Evolutionary conservation across 1,284 basidiomycete species (phyloP), one percentile per base, ranked within the genome.

Genomic region (Malassezia psittaci): DNA sequence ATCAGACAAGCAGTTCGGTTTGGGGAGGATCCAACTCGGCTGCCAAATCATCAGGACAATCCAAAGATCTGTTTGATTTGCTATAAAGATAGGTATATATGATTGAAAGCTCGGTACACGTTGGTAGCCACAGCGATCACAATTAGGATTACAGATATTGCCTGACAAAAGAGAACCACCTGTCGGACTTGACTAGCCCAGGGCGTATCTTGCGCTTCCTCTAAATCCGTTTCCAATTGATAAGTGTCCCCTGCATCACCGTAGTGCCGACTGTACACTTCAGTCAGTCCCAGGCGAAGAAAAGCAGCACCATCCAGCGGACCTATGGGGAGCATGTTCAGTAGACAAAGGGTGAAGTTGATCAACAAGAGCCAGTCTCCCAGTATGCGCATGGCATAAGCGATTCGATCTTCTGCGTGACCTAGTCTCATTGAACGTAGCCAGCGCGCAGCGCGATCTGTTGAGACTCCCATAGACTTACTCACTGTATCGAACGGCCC

Each of bases 1-100:
- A 73, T 45, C 66, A 75, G 60, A 63, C 64, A 21, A 57, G 50
- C 35, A 39, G 16, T 38, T 47, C 50, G 4, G 51, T 57, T 16
- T 57, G 55, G 55, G 50, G 43, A 10, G 13, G 38, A 5, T 19
- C 35, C 11, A 35, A 32, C 16, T 19, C 16, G 21, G 11, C 13
- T 7, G n/a, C 29, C 5, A n/a, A 35, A 21, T 9, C 32, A 12
- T 16, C 15, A 5, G 46, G 33, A 12, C 39, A 19, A 9, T 51
- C 48, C 19, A 48, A 57, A 11, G 55, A 57, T 38, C n/a, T 52
- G 39, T 57, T 57, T 44, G 55, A 57, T 39, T 32, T 57, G 50
- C 39, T 52, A 33, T 57, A 57, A 45, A 32, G 35, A 47, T 41
- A 16, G 11, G 41, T 43, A 39, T n/a, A 56, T 47, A 16, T 29